Base-by-base conservation (phyloP, 148 eudicot species). In the Camellia granthamiana region DNA sequence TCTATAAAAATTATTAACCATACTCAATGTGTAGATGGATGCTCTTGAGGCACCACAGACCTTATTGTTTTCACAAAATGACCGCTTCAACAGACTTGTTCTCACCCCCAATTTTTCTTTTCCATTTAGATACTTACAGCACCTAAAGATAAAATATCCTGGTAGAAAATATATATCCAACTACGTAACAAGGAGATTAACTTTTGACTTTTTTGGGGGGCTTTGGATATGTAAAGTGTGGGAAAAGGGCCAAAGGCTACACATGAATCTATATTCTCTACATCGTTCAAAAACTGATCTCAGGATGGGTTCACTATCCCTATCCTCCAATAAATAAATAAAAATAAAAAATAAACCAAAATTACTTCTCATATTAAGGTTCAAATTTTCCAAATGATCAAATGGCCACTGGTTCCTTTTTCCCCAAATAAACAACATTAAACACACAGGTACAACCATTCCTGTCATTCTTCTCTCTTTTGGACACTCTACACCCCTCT, bases 101-200 rank as follows among this genome's bases (percentile, higher is more conserved):
- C 72, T 69, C 52, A 43, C 52, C 13, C 72, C 43, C 72, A 69
- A 19, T 69, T 42, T 65, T 67, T 42, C 71, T 67, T 38, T 67
- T 12, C 43, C 42, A 7, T 9, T 69, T 43, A 19, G 19, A 13
- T 2, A 43, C 43, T 5, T 69, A 69, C 16, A 68, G 72, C 72
- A 42, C 72, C 52, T 13, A 30, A 68, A 49, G 7, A 7, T 49
- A 74, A 74, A 15, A 55, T 56, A 74, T 18, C 16, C 21, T 12
- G 56, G 77, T 74, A 2, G 10, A 38, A 56, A 56, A 41, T 15
- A 47, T 74, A 56, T 30, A 47, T 56, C 38, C 58, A 11, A 12
- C 21, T 49, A 19, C 3, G 12, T 49, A 54, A 43, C 52, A 44
- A 68, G n/a, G 52, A 16, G 72, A 69, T 5, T 41, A 69, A 49